Conservation (phyloP, 208 protist genomes). For the Entamoeba moshkovskii region DNA sequence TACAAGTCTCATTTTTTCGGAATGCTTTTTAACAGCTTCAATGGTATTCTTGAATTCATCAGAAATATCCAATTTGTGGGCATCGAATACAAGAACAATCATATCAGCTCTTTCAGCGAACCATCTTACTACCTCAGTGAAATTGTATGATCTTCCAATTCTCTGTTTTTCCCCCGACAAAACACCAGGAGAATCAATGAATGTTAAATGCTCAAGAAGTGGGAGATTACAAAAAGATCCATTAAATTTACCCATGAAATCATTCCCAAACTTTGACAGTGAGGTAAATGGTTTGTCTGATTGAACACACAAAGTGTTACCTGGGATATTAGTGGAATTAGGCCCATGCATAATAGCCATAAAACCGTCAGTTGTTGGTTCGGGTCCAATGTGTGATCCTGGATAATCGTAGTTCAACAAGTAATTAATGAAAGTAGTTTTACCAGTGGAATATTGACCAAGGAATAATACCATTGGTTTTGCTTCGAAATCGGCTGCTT, state of each 20-base stretch:
- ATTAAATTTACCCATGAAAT: conserved; percentile 62
- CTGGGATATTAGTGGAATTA: conserved; percentile 5
- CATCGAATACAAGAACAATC: conserved; percentile 83
- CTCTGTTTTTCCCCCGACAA: conserved; percentile 65
- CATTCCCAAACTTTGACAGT: conserved; percentile 28
- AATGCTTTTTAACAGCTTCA: conserved; percentile 49
- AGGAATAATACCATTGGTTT: conserved; percentile 1
- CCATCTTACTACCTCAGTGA: conserved; percentile 57
- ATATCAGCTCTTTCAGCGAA: conserved; percentile 77
- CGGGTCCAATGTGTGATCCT: background rate
- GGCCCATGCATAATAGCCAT: conserved; percentile 12
- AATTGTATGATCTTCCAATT: conserved; percentile 52
- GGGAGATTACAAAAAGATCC: conserved; percentile 54
- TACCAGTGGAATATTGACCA: conserved; percentile 23
- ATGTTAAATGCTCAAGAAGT: conserved; percentile 63
- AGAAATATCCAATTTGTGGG: conserved; percentile 79
- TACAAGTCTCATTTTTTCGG: conserved; percentile 60
- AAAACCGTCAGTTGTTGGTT: conserved; percentile 24
- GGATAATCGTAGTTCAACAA: background rate
- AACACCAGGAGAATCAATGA: conserved; percentile 85
- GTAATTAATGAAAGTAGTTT: conserved; percentile 18
- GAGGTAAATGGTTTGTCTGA: background rate
- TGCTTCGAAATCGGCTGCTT: background rate
- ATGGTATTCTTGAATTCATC: conserved; percentile 54
- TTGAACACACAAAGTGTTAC: conserved; percentile 5